phyloP scores from a whole-genome alignment of 768 basidiomycete genomes.

The Pulveroboletus ravenelii region DNA sequence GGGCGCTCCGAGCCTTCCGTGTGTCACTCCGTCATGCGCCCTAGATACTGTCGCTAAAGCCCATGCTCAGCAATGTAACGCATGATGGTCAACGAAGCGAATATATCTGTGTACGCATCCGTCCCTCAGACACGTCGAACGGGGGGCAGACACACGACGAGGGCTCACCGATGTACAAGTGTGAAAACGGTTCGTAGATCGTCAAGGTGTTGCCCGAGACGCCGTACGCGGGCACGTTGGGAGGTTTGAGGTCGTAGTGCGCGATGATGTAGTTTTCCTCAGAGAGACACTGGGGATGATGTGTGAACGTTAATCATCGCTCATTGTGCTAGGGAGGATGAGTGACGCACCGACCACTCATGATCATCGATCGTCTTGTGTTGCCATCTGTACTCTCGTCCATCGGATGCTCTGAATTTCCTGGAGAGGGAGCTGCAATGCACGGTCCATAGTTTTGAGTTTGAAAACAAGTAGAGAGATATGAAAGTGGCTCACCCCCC shows the following conservation, averaged over 20 bases:
- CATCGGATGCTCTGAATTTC: conserved; percentile 66
- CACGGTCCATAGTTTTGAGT: background rate
- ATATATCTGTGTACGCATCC: conserved; percentile 38
- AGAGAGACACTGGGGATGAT: conserved; percentile 48
- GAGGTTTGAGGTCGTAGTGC: conserved; percentile 59
- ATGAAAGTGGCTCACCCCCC: conserved; percentile 46
- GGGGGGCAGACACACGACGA: background rate
- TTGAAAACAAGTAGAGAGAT: background rate
- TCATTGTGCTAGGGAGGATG: background rate
- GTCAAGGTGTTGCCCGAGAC: conserved; percentile 62
- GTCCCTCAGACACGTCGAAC: conserved; percentile 3
- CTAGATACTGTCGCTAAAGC: conserved; percentile 24
- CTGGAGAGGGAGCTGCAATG: conserved; percentile 54
- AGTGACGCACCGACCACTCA: conserved; percentile 69
- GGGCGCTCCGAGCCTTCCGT: too few species aligned
- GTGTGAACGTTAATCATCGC: background rate
- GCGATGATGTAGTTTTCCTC: conserved; percentile 55
- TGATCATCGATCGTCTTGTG: conserved; percentile 51
- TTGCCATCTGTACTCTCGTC: conserved; percentile 67
- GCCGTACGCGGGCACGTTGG: conserved; percentile 49
- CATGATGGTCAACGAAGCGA: conserved; percentile 60
- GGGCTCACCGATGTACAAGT: conserved; percentile 49
- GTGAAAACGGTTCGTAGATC: conserved; percentile 50
- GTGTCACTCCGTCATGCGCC: background rate
- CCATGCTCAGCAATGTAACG: conserved; percentile 53